Base-by-base conservation (phyloP, 176 grass and related monocot genomes). In the Oryza longistaminata region DNA sequence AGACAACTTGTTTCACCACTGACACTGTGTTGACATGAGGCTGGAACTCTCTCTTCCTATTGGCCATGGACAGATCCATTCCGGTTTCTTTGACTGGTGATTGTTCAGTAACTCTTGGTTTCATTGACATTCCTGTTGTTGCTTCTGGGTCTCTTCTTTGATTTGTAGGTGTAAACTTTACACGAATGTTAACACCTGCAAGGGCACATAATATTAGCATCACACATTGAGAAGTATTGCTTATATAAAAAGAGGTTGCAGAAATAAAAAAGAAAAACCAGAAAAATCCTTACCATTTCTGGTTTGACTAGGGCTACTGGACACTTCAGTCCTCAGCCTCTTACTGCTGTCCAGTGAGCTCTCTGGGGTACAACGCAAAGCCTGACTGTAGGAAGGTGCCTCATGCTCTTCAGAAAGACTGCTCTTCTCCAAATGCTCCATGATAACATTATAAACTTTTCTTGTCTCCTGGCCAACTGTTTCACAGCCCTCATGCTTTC, bases 311-410 rank as follows among this genome's bases (percentile, higher is more conserved):
- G 79, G 80, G 44, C 62, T 88, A 37, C 62, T 9, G 10, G 49
- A 82, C 7, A 64, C 7, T 45, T 8, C 3, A n/a, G 17, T 35
- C 37, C 49, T 66, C 34, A 71, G 53, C 39, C 71, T 77, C 80
- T 88, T 88, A 60, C n/a, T 78, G 64, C 73, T 88, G 33, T 88
- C 80, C 43, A 78, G 73, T 50, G 86, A 88, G 33, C 80, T 81
- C 53, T 87, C 64, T 31, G 80, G 80, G 53, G 86, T 73, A 14
- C 53, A 81, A 46, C 33, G 40, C 16, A 71, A 48, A 77, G 74
- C 21, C 3, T 13, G 39, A 53, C 3, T 19, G 45, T 15, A 75
- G 26, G 45, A 75, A 76, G 86, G 73, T 0, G 37, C 72, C 16
- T 70, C 86, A 40, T 88, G 80, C 74, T 88, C 86, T 82, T 88